Conservation (phyloP, 1,284 basidiomycete species). For the Pyrrhoderma lamaoense region DNA sequence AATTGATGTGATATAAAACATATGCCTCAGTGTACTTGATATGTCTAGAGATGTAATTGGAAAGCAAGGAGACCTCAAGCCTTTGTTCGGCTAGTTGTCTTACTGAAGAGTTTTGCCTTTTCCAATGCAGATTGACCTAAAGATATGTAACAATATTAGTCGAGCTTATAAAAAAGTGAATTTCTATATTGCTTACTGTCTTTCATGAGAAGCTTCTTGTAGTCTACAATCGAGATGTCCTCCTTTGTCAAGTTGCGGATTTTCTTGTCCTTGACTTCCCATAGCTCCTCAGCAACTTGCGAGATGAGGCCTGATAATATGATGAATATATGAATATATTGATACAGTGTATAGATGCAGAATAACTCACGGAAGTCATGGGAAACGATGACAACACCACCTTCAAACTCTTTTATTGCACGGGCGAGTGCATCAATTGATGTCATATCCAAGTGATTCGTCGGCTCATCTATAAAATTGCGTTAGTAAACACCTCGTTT, state of each 20-base stretch:
- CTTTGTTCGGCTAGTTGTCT: constrained; percentile 28
- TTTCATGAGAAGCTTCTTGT: constrained; percentile 76
- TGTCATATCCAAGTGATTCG: constrained; percentile 91
- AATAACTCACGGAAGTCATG: constrained; percentile 85
- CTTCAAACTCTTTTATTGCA: constrained; percentile 96
- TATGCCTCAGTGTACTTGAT: too few species aligned
- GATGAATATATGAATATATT: constrained; percentile 11
- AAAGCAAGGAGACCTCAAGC: neutral
- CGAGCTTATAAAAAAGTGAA: too few species aligned
- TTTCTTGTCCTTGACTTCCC: constrained; percentile 95
- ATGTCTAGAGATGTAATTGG: too few species aligned
- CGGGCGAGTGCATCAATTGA: constrained; percentile 92
- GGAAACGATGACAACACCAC: constrained; percentile 96
- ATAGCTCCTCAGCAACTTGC: constrained; percentile 94
- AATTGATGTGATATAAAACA: too few species aligned
- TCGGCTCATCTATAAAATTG: constrained; percentile 62
- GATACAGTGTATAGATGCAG: constrained; percentile 6
- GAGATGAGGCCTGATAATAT: constrained; percentile 67
- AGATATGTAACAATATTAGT: constrained; percentile 5
- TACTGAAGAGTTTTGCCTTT: constrained; percentile 89
- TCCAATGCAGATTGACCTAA: constrained; percentile 71
- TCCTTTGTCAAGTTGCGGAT: constrained; percentile 88
- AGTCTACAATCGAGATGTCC: constrained; percentile 85
- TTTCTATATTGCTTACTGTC: constrained; percentile 57
- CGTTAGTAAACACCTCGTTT: neutral